These are phyloP conservation scores for Leptographium galeiforme DNA, from an alignment of 2,329 filamentous ascomycete species.

Conservation along the genomic window DNA sequence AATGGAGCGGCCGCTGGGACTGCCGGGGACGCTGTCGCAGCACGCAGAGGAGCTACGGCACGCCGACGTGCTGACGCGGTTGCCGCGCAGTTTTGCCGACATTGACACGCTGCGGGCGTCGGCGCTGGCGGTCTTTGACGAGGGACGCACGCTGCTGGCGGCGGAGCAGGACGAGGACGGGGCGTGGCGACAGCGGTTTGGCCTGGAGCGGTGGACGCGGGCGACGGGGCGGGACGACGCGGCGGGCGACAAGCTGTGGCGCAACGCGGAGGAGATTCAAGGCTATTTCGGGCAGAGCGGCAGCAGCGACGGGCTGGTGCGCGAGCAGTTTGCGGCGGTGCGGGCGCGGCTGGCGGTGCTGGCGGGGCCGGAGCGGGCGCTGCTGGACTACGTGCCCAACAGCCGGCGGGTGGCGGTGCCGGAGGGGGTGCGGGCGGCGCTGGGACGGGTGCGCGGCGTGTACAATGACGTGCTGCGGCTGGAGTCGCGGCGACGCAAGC, in stretches of 20 bases:
- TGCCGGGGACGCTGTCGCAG: conserved; percentile 72
- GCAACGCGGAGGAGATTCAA: conserved; percentile 64
- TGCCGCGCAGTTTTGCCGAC: conserved; percentile 72
- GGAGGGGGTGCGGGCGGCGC: conserved; percentile 65
- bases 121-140: conserved; percentile 66
- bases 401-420: conserved; percentile 68
- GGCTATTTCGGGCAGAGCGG: conserved; percentile 63
- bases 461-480: conserved; percentile 78
- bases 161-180: conserved; percentile 78
- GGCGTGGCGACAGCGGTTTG: conserved; percentile 60
- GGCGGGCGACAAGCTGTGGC: conserved; percentile 55
- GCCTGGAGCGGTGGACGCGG: conserved; percentile 74
- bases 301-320: conserved; percentile 47
- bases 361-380: conserved; percentile 62
- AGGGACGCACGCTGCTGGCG: conserved; percentile 65
- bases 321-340: conserved; percentile 64
- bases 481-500: conserved; percentile 66
- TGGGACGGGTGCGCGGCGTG: conserved; percentile 60
- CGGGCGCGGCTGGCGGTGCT: conserved; percentile 65
- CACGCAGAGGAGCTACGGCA: conserved; percentile 92
- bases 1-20: conserved; percentile 80
- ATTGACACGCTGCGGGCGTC: conserved; percentile 78
- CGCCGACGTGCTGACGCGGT: conserved; percentile 66
- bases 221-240: conserved; percentile 59
- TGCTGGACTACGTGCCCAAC: conserved; percentile 83